Base-by-base conservation (phyloP, 148 eudicot genomes). In the Hydrangea macrophylla region DNA sequence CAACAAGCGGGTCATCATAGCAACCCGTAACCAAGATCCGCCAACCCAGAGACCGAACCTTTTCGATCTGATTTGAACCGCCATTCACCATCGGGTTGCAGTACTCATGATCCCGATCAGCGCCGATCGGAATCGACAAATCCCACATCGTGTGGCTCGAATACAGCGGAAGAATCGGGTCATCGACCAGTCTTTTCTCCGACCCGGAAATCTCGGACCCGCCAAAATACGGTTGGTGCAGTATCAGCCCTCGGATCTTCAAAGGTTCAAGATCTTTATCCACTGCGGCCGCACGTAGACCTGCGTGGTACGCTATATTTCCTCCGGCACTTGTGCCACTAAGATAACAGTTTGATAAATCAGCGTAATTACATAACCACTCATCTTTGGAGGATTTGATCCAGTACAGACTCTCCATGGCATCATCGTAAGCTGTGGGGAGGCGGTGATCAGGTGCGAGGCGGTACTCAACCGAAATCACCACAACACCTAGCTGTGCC, bases 401-500 rank as follows among this genome's bases (percentile, higher is more conserved):
- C 83, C 86, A 82, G n/a, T 56, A 44, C 40, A 83, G 51, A 0
- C 79, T 80, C 13, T 85, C 90, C 58, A 78, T 55, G 55, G 67
- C 82, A 62, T 88, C 94, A 25, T 88, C 85, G 53, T 81, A 88
- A 0, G 90, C 86, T 0, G 84, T 88, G 8, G 94, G 94, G 6
- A 88, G 86, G 50, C 90, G 84, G 40, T 82, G 71, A 68, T 85
- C 90, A 0, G 94, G 90, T 0, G 90, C 82, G n/a, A 81, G 85
- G 0, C 94, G 77, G 53, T 85, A 85, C 36, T 80, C 86, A 0
- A 88, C 77, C 0, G 88, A 83, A 51, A 74, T 80, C 6, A 88
- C 78, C 33, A 88, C 28, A 8, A 76, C 85, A 7, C 27, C 20
- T 13, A 70, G 57, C 25, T 76, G 59, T 0, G 53, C 37, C 1